Evolutionary conservation across 495 filamentous ascomycete species (phyloP).

Genomic region (Viridothelium virens): DNA sequence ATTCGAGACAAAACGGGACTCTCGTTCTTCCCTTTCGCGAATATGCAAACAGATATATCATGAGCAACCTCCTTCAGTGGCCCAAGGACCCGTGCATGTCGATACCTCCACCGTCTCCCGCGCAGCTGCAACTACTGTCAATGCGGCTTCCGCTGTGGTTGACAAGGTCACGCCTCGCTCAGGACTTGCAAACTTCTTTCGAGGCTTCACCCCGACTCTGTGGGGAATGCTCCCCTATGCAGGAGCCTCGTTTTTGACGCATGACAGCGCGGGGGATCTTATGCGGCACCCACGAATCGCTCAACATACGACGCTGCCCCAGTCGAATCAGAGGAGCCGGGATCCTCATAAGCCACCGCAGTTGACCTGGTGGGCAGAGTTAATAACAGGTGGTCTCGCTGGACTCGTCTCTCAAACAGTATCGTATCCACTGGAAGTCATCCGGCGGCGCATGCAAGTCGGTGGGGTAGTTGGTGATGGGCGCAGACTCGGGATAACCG

Average conservation of each 20-base stretch:
- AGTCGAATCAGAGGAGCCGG: slow-evolving; percentile 36
- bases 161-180: slow-evolving; percentile 47
- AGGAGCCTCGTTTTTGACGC: slow-evolving; percentile 92
- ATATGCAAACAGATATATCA: slow-evolving; percentile 80
- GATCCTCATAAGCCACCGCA: slow-evolving; percentile 52
- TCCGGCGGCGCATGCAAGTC: slow-evolving; percentile 90
- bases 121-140: slow-evolving; percentile 34
- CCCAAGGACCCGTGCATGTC: slow-evolving; percentile 7
- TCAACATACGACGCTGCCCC: slow-evolving; percentile 56
- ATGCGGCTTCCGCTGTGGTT: slow-evolving; percentile 37
- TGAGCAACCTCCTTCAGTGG: slow-evolving; percentile 46
- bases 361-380: slow-evolving; percentile 73
- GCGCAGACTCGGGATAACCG: slow-evolving; percentile 62
- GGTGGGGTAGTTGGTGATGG: slow-evolving; percentile 89
- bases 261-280: slow-evolving; percentile 77
- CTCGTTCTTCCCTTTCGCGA: slow-evolving; percentile 54
- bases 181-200: slow-evolving; percentile 85
- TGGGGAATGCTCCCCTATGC: slow-evolving; percentile 95
- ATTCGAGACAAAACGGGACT: slow-evolving; percentile 73
- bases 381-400: slow-evolving; percentile 73
- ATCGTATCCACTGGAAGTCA: slow-evolving; percentile 88
- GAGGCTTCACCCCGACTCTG: slow-evolving; percentile 83
- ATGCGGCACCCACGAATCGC: slow-evolving; percentile 60
- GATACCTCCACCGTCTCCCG: slow-evolving; percentile 22
- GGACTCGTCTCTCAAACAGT: slow-evolving; percentile 83